phyloP scores from a whole-genome alignment of 768 basidiomycete genomes.

The Flagelloscypha sp. region DNA sequence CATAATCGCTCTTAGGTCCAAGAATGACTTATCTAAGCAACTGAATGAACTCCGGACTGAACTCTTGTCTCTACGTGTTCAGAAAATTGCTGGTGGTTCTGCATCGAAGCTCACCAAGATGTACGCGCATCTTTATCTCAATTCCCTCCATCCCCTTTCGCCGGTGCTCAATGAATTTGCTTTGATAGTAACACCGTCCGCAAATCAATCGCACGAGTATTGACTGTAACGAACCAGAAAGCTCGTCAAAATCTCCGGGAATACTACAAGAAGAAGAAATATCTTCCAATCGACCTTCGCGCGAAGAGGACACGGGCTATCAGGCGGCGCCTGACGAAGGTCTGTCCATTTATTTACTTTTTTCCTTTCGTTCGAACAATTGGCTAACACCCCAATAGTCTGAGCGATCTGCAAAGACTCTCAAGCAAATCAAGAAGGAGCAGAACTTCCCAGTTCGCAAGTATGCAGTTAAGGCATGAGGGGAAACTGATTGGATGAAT shows the following conservation, averaged over 20 bases:
- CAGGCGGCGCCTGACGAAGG: constrained; percentile 88
- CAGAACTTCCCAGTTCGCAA: constrained; percentile 89
- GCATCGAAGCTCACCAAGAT: constrained; percentile 96
- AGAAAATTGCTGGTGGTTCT: constrained; percentile 95
- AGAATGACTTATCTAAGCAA: constrained; percentile 94
- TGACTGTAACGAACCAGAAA: constrained; percentile 99
- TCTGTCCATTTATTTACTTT: constrained; percentile 24
- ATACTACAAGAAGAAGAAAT: constrained; percentile 96
- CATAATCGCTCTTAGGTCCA: constrained; percentile 54
- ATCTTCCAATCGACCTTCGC: constrained; percentile 94
- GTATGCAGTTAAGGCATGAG: constrained; percentile 91
- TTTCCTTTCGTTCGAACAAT: constrained; percentile 6
- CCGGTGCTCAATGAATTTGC: background rate
- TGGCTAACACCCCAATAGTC: constrained; percentile 60
- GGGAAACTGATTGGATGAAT: too few species aligned
- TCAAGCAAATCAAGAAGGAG: constrained; percentile 92
- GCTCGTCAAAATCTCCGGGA: constrained; percentile 93
- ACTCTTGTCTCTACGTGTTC: constrained; percentile 88
- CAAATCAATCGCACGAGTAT: constrained; percentile 96
- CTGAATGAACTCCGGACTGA: constrained; percentile 91
- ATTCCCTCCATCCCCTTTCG: constrained; percentile 1
- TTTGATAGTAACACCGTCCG: constrained; percentile 80
- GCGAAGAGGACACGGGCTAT: constrained; percentile 98
- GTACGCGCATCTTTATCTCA: constrained; percentile 41
- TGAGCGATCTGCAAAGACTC: constrained; percentile 80